Evolutionary conservation across 2,329 filamentous ascomycete genomes (phyloP), one percentile per base, ranked within the genome.

Genomic region (Stachybotrys chlorohalonatus): DNA sequence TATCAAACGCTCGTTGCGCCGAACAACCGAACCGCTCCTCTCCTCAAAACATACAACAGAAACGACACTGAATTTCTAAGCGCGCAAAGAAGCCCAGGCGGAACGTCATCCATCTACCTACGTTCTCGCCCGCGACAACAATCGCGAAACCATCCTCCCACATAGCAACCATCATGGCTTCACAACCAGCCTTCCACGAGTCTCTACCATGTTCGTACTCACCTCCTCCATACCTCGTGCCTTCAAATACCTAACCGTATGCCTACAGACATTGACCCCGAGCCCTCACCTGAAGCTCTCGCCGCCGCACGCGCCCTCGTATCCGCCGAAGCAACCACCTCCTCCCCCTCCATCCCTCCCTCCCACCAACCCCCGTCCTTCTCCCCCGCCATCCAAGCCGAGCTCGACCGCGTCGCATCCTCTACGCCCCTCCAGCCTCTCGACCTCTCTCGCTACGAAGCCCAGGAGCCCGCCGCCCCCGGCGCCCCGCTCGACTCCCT

Each of bases 371-470:
- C 88, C 58, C 17, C 51, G 55, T 57, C 82, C 6, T 88, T 91
- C 73, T 83, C 86, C 6, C 78, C 83, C 5, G 70, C 86, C n/a
- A 75, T 95, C 46, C 66, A 79, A 60, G 68, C 80, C 61, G 90
- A 95, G 65, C 78, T 93, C 58, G 73, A 75, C 17, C 87, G 90
- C 60, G 77, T 92, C 56, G 75, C 82, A 50, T 58, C 63, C 31
- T 54, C 61, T 1, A 52, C 58, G 5, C 66, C 77, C n/a, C 75
- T 79, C 52, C 56, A 67, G 54, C 52, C 66, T n/a, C 73, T 89
- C 54, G 88, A 96, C 69, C 76, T 90, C 16, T 75, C 81, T 48
- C 90, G 92, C 62, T 97, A 97, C 80, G 89, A 96, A 72, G 82
- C 85, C 2, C 83, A 84, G 53, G 82, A 89, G 17, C 32, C 66